Evolutionary conservation across 768 basidiomycete species (phyloP), one percentile per base, ranked within the genome.

Genomic region (Tulasnella sp.): DNA sequence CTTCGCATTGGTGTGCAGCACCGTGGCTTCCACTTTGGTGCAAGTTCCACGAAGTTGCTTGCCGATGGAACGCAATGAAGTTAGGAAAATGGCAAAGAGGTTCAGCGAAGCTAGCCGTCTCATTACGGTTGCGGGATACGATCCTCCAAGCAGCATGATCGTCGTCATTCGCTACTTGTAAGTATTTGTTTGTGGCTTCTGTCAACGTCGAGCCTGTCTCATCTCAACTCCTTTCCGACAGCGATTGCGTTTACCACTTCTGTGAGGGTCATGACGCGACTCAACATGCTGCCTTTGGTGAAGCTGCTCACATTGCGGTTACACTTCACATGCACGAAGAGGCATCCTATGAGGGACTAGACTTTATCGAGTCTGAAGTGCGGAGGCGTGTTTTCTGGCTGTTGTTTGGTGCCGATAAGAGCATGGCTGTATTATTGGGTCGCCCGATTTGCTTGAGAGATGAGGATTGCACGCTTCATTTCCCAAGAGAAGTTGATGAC

Each of bases 161-260:
- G 85, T 87, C 58, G 80, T 87, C 57, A 79, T 90, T 55, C 81
- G 86, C 48, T 91, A 90, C 64, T 82, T 91, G 88, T 90, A 62
- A 68, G 81, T 70, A 24, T 37, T 12, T 42, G 28, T 3, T 13
- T 12, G 9, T 12, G 22, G 9, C 27, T 24, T 15, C n/a, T 10
- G n/a, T 46, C 10, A 46, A n/a, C 10, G 27, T 8, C 27, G 13
- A 9, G 24, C 9, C 45, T 46, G 10, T 20, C 40, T 13, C 45
- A 45, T 45, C 15, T 42, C 37, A 10, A 12, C 39, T 32, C 31
- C 16, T 19, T 16, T 13, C 42, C 13, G 48, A 40, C 57, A 88
- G 83, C 59, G 83, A 87, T 65, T 84, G 77, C 50, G 70, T 85
- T 33, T 90, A 89, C 63, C 86, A 89, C 64, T 88, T 89, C 65